phyloP scores from a whole-genome alignment of 208 protist species.

The Acanthamoeba royreba region DNA sequence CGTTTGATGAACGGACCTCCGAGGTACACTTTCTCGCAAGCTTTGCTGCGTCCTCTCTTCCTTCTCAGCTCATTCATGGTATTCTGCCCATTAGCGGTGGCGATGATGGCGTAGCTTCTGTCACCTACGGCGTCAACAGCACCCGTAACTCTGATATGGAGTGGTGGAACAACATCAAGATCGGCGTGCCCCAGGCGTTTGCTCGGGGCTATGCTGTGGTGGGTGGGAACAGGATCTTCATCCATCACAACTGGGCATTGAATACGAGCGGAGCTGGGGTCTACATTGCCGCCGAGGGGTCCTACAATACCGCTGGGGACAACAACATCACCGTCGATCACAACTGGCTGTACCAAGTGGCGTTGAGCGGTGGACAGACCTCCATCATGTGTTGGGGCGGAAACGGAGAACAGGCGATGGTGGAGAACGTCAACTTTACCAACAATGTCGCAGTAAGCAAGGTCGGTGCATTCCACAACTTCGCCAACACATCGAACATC shows the following conservation, averaged over 20 bases:
- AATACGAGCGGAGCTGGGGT: background rate
- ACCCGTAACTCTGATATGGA: background rate
- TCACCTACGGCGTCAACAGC: background rate
- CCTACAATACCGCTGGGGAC: background rate
- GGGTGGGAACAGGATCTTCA: background rate
- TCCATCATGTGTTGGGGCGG: background rate
- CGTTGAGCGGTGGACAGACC: background rate
- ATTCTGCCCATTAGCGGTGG: background rate
- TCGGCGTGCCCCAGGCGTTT: background rate
- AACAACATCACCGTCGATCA: background rate
- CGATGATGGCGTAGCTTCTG: background rate
- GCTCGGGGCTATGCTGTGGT: background rate
- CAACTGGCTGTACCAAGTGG: background rate
- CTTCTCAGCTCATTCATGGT: background rate
- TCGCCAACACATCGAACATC: background rate
- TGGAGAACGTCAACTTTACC: background rate
- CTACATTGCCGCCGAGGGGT: background rate
- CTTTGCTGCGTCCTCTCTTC: background rate
- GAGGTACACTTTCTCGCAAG: no score
- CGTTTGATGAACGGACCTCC: background rate
- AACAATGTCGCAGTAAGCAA: background rate
- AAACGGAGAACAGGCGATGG: background rate
- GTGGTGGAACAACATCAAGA: background rate
- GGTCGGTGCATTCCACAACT: background rate
- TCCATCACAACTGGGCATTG: background rate